Conservation (phyloP, 805 yeast species). For the Lachancea waltii region DNA sequence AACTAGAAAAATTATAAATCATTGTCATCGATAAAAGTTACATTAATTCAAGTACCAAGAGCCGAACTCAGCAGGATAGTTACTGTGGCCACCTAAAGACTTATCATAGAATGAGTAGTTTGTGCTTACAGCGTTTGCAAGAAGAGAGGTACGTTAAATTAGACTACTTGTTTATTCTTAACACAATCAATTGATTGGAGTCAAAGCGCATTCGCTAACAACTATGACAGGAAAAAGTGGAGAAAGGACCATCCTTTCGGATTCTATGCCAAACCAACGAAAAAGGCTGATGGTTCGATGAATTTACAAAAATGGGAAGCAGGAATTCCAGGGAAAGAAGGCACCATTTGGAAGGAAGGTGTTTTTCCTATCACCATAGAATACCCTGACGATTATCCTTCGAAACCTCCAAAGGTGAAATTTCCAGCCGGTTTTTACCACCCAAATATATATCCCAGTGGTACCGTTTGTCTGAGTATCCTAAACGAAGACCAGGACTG, state of each 20-base stretch:
- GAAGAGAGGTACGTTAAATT: slow-evolving; percentile 58
- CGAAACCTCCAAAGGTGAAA: slow-evolving; percentile 91
- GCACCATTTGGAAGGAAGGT: slow-evolving; percentile 88
- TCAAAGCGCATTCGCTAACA: not conserved
- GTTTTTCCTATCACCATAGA: slow-evolving; percentile 73
- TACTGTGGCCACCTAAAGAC: too few species aligned
- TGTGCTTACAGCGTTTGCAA: slow-evolving; percentile 78
- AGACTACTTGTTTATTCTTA: not conserved
- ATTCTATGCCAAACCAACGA: slow-evolving; percentile 85
- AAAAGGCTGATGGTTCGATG: slow-evolving; percentile 72
- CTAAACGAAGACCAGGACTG: slow-evolving; percentile 94
- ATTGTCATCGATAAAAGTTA: not conserved
- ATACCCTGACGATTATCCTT: slow-evolving; percentile 90
- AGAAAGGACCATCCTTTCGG: slow-evolving; percentile 98
- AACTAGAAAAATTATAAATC: not conserved
- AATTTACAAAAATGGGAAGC: slow-evolving; percentile 87
- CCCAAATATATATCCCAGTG: slow-evolving; percentile 96
- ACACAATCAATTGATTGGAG: not conserved
- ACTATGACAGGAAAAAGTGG: slow-evolving; percentile 74
- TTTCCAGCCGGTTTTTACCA: slow-evolving; percentile 90
- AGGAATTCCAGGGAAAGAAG: slow-evolving; percentile 89
- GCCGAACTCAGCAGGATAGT: too few species aligned
- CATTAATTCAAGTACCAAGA: too few species aligned
- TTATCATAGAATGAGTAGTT: slow-evolving; percentile 42
- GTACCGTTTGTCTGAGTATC: slow-evolving; percentile 89